Evolutionary conservation across 2,329 filamentous ascomycete species (phyloP), one percentile per base, ranked within the genome.

Genomic region (Paraphaeosphaeria minitans): DNA sequence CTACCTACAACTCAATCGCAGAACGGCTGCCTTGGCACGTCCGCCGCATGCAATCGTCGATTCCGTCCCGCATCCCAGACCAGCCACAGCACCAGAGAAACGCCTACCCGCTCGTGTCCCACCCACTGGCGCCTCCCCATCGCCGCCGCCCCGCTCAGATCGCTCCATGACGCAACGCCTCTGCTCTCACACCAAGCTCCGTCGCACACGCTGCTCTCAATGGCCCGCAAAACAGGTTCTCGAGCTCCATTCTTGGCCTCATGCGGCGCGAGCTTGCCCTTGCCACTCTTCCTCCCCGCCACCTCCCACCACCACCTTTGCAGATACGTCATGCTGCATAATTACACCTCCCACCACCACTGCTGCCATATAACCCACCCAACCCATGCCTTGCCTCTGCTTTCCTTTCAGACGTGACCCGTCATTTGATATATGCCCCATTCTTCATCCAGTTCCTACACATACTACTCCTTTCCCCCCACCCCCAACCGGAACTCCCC

Each of bases 401-500:
- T 51, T 57, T 58, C 58, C 60, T 74, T 68, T 67, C 68, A 73
- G 69, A 71, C 70, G 71, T 57, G 65, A 63, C 65, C 72, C 72
- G 72, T 75, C 72, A 71, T 73, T 65, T 67, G 70, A 76, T 81
- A 79, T 75, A 83, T 83, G 81, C 79, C 78, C 70, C 78, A 77
- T 70, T 78, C 80, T 66, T 78, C 78, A 53, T 75, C 75, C 62
- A 76, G 77, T 67, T 77, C 76, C 66, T 83, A 83, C 78, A 77
- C 79, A 55, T 83, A 82, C 73, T 83, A 82, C 71, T 82, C 81
- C 61, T 83, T 83, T 60, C 80, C 81, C 68, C 80, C 78, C 55
- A 82, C 81, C 49, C 80, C 81, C 55, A 81, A 76, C 63, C 75
- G 79, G 69, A 72, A 73, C 63, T 76, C 74, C 62, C 73, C 74